phyloP scores from a whole-genome alignment of 805 yeast genomes.

The Hanseniaspora nectarophila region DNA sequence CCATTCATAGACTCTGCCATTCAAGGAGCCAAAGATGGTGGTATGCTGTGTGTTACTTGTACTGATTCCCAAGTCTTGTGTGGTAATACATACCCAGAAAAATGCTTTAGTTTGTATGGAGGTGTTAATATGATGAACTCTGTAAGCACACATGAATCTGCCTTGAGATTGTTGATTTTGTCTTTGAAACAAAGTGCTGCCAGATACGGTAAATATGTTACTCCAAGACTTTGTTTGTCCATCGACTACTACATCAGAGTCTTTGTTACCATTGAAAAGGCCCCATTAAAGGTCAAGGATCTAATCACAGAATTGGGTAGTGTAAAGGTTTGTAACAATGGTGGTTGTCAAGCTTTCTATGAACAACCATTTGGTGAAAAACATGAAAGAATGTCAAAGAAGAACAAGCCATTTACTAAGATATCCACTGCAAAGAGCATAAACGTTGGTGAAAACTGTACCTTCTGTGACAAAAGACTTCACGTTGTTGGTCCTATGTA shows the following conservation, averaged over 20 bases:
- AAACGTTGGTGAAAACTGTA: conserved; percentile 49
- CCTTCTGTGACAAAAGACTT: conserved; percentile 54
- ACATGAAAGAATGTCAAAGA: conserved; percentile 32
- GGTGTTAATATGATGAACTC: conserved; percentile 70
- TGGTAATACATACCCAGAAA: conserved; percentile 92
- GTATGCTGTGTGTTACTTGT: conserved; percentile 79
- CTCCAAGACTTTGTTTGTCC: conserved; percentile 73
- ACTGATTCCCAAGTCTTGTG: conserved; percentile 94
- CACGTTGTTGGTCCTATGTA: conserved; percentile 96
- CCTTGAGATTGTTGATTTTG: conserved; percentile 69
- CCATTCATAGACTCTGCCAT: conserved; percentile 91
- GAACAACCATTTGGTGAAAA: conserved; percentile 66
- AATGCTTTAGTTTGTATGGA: conserved; percentile 88
- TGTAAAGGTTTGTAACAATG: conserved; percentile 56
- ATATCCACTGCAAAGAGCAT: conserved; percentile 58
- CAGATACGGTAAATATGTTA: conserved; percentile 72
- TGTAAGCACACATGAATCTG: conserved; percentile 88
- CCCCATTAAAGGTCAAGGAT: conserved; percentile 73
- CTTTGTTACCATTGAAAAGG: conserved; percentile 62
- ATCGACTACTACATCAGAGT: conserved; percentile 89
- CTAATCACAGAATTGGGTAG: conserved; percentile 66
- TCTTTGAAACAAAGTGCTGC: conserved; percentile 77
- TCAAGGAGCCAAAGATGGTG: conserved; percentile 72
- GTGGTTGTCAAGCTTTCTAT: conserved; percentile 64
- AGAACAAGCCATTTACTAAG: conserved; percentile 32